Base-by-base conservation (phyloP, 1,284 basidiomycete species). In the Papiliotrema laurentii region DNA sequence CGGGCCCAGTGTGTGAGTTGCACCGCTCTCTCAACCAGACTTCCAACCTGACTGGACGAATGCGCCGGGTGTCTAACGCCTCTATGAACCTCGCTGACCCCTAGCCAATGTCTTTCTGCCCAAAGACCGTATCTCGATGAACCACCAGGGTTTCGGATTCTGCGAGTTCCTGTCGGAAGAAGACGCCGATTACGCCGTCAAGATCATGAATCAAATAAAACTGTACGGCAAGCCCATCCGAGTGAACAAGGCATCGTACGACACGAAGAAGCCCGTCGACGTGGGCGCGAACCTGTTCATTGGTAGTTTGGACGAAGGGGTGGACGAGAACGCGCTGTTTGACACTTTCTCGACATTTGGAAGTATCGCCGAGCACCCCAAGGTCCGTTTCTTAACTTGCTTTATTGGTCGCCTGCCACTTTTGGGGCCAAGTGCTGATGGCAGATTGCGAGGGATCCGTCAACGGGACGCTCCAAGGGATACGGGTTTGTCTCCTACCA, bases 151-250 rank as follows among this genome's bases (percentile, higher is more conserved):
- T 44, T 98, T 97, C 74, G 94, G 93, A 42, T 98, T 98, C 76
- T 97, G 94, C 80, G 94, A 98, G 78, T 97, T 97, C 74, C 78
- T 93, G 71, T 92, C 91, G 34, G 93, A 97, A 75, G 89, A 92
- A 69, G 96, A 97, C 76, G 92, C 94, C 60, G 93, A 98, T 76
- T 98, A 98, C 72, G 94, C 92, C 54, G 96, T 91, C 80, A 96
- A 96, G 79, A 97, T 97, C 65, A 94, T 98, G 92, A 97, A 98
- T 73, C 94, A 97, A 78, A 97, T 98, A 72, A 98, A 98, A 76
- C 77, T 98, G 44, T 98, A 89, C 81, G 94, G 96, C 36, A 97
- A 97, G 70, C 94, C 94, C 28, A 96, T 98, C 54, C 81, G 94
- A 59, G 93, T 98, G 60, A 97, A 97, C 80, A 97, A 96, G 84